Evolutionary conservation across 352 stramenopile genomes (phyloP), one percentile per base, ranked within the genome.

Genomic region (Phytophthora idaei): DNA sequence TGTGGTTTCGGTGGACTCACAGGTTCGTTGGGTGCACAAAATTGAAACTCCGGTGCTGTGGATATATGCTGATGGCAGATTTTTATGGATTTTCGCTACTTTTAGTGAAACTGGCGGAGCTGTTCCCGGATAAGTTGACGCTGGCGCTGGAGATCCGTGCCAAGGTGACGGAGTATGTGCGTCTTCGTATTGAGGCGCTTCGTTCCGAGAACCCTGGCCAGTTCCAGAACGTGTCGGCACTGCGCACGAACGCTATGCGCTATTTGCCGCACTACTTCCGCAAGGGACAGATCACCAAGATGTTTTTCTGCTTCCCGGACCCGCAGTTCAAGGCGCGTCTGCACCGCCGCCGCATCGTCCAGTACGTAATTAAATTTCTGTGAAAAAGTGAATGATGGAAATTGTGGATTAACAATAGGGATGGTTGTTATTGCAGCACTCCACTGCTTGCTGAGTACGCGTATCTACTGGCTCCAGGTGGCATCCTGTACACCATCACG

Each of bases 251-350:
- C 73, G 94, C 96, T 6, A 99, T 99, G 97, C 96, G 85, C 31
- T 95, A 95, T 72, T 52, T 95, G 50, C 85, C 87, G 45, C 85
- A 95, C 62, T 95, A 93, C 74, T 93, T 95, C 64, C 69, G 64
- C 46, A 95, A 95, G 63, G 85, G 85, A 3, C 87, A 95, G 64
- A 80, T 99, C 14, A 76, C 87, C 15, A 99, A 99, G 78, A 90
- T 99, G 45, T 99, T 99, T 78, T 99, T 99, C 80, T 99, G 97
- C 77, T 99, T 99, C 80, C 97, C 98, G 47, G 98, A 99, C 79
- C 98, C 98, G 32, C 97, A 99, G 77, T 99, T 99, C 74, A 99
- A 99, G 79, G 83, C 90, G 59, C 98, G 98, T 71, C 99, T 99
- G 78, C 95, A 99, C 77, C 89, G 91, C 42, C 87, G 97, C 31